These are phyloP conservation scores for Gracilaria domingensis DNA, from an alignment of 23 red algal species.

Conservation along the genomic window DNA sequence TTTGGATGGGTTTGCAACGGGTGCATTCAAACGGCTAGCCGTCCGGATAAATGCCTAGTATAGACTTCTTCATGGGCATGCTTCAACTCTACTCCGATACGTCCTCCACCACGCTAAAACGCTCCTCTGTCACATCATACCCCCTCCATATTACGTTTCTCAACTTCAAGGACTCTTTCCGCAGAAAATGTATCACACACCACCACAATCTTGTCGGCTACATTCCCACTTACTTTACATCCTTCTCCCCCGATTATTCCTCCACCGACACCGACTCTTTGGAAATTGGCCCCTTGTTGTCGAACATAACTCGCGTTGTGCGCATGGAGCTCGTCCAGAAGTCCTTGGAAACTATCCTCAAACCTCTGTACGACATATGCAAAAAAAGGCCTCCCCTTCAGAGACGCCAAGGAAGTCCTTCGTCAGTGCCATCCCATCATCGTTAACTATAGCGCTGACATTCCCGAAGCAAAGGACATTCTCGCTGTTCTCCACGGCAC, in stretches of 20 bases:
- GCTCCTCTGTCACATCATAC: not conserved
- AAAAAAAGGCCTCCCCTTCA: not conserved
- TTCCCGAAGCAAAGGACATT: slow-evolving; percentile 19
- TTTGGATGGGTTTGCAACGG: too few species aligned
- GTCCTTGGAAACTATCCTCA: too few species aligned
- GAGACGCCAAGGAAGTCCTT: not conserved
- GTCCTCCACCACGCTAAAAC: not conserved
- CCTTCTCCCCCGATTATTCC: not conserved
- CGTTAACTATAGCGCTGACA: not conserved
- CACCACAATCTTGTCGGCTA: not conserved
- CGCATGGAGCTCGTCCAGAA: not conserved
- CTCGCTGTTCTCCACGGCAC: slow-evolving; percentile 13
- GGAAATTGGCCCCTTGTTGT: not conserved
- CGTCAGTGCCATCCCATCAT: slow-evolving; percentile 1
- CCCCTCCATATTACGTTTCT: not conserved
- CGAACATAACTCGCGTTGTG: not conserved
- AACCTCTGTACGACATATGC: too few species aligned
- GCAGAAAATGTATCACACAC: not conserved
- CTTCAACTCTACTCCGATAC: slow-evolving; percentile 3
- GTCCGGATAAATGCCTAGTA: too few species aligned
- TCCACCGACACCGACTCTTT: not conserved
- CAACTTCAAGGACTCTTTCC: not conserved
- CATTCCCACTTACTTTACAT: not conserved
- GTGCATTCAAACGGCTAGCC: too few species aligned
- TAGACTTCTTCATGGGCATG: not conserved